Base-by-base conservation (phyloP, 441 rosid genomes). In the Gossypium lobatum region DNA sequence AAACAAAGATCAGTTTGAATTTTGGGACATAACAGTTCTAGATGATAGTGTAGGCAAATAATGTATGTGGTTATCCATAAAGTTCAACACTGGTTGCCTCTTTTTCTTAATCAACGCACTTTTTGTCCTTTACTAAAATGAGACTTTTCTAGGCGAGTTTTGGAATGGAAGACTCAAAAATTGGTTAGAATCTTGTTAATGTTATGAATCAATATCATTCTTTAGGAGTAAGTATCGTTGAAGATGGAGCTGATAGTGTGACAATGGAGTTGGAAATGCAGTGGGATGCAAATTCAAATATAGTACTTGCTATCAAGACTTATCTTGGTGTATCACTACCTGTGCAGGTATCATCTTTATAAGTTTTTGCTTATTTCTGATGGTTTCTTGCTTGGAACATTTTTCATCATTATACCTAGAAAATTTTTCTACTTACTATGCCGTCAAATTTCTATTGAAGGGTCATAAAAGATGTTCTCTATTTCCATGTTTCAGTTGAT, bases 191-290 rank as follows among this genome's bases (percentile, higher is more conserved):
- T 59, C 26, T 34, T 3, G 17, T 0, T 45, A n/a, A 42, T 45
- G 10, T 60, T 52, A 46, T 46, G 26, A 28, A 59, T 6, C 23
- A 20, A 68, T 59, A 3, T 63, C 65, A 42, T 62, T 68, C 34
- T 78, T 52, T 79, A 87, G 92, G 95, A 72, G 91, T 88, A 71
- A 81, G 84, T 61, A 73, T 88, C 67, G 23, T 88, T 54, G 91
- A 90, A 21, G 88, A 86, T 62, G 89, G 82, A 64, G 73, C 54
- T 14, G 74, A 77, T 70, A 86, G 88, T 64, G 61, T 87, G 72
- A 90, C 88, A 18, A 83, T 90, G 89, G 95, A 90, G 76, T 78
- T 90, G 80, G 95, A 88, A 74, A 83, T 90, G 92, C 79, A 86
- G 9, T 90, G 95, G 95, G 95, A 90, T 80, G 95, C 88, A 53